Evolutionary conservation across 306 rosid genomes (phyloP).

Genomic region (Luffa acutangula): DNA sequence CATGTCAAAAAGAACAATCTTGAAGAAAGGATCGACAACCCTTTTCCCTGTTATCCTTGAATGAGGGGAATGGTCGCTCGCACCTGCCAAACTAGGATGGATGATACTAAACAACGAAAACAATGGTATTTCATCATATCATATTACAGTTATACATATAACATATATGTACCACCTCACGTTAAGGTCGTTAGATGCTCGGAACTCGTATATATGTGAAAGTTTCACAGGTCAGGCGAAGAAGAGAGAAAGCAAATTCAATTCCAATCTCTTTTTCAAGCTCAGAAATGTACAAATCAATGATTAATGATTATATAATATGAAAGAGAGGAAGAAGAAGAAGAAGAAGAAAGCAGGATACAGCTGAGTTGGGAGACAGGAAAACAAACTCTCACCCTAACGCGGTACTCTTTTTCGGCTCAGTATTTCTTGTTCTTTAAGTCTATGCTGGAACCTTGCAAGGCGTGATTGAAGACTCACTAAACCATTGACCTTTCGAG

Average conservation of each 20-base stretch:
- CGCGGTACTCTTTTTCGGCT: conserved; percentile 85
- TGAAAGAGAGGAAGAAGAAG: neutral
- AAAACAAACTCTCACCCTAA: conserved; percentile 19
- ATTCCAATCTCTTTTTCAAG: conserved; percentile 7
- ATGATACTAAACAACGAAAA: no score
- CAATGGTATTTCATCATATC: neutral
- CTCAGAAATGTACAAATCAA: conserved; percentile 14
- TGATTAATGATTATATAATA: conserved; percentile 7
- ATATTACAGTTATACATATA: neutral
- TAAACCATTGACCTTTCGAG: conserved; percentile 89
- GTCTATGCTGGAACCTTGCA: conserved; percentile 87
- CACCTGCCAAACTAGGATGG: no score
- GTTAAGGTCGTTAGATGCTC: neutral
- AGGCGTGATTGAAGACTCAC: conserved; percentile 93
- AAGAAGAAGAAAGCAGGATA: neutral
- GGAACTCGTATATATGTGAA: neutral
- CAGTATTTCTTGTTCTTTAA: conserved; percentile 86
- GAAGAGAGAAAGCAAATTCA: neutral
- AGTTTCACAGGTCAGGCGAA: neutral
- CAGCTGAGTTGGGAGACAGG: conserved; percentile 6
- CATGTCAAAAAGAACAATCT: no score
- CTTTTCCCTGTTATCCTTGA: no score
- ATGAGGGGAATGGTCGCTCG: no score
- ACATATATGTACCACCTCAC: neutral
- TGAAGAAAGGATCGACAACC: no score